Percentiles rank a stretch among this genome's conserved stretches.
Conservation (phyloP, 2,329 filamentous ascomycete species). For the Truncatella angustata region DNA sequence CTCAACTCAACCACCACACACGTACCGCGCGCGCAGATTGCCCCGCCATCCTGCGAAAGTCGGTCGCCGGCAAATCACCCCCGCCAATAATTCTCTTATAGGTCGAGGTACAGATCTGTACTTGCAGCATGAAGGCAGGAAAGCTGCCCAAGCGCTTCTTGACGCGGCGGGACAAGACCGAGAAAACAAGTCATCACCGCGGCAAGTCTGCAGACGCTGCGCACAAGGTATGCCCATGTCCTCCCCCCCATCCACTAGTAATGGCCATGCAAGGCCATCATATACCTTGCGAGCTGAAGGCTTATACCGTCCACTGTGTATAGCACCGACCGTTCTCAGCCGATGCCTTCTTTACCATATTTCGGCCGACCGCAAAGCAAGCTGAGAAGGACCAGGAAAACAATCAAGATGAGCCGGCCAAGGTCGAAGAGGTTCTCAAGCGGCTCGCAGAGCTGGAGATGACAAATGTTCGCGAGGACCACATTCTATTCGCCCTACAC, state of each 20-base stretch:
- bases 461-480: conserved; percentile 53
- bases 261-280: no score
- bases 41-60: not conserved
- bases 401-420: conserved; percentile 46
- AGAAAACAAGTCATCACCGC: conserved; percentile 59
- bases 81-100: conserved; percentile 13
- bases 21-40: not conserved
- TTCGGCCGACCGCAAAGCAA: conserved; percentile 61
- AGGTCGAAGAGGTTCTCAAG: conserved; percentile 34
- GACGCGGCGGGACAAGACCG: conserved; percentile 68
- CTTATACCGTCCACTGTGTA: conserved; percentile 1
- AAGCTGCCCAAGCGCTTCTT: conserved; percentile 63
- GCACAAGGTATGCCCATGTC: conserved; percentile 47
- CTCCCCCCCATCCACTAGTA: no score
- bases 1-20: not conserved
- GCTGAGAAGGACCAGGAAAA: conserved; percentile 40
- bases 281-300: not conserved
- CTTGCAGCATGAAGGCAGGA: conserved; percentile 45
- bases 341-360: conserved; percentile 62
- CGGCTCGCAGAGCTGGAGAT: conserved; percentile 40
- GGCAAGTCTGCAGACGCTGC: conserved; percentile 54
- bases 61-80: not conserved
- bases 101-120: conserved; percentile 3
- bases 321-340: conserved; percentile 52
- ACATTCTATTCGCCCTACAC: conserved; percentile 53